A percentile compares a stretch with the other conserved stretches of the same genome.
phyloP scores from a whole-genome alignment of 805 yeast genomes.

The Saccharomycopsis oosterbeekiorum region DNA sequence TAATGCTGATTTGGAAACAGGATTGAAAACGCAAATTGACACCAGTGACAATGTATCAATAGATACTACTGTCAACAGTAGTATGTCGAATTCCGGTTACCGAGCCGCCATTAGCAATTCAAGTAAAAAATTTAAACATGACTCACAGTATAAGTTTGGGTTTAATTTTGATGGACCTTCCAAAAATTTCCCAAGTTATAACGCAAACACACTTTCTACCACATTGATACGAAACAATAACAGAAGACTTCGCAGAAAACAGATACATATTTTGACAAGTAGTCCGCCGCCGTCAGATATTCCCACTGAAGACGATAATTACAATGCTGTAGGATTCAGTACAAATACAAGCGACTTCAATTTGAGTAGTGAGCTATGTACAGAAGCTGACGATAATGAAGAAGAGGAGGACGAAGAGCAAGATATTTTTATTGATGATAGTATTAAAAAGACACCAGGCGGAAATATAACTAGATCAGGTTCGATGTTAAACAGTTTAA shows the following conservation, averaged over 20 bases:
- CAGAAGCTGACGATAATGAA: background rate
- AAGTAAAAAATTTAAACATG: background rate
- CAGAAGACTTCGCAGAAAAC: background rate
- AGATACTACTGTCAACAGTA: background rate
- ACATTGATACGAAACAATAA: conserved; percentile 4
- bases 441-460: conserved; percentile 2
- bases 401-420: conserved; percentile 6
- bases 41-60: background rate
- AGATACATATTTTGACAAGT: conserved; percentile 2
- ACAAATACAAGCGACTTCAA: background rate
- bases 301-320: background rate
- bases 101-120: background rate
- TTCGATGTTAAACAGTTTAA: background rate
- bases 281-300: conserved; percentile 2
- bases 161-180: background rate
- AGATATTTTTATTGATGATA: conserved; percentile 4
- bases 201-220: conserved; percentile 12
- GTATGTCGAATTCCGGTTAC: background rate
- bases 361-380: conserved; percentile 7
- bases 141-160: background rate
- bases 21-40: background rate
- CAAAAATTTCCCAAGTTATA: conserved; percentile 10
- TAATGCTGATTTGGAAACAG: background rate
- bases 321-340: background rate
- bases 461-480: background rate